Evolutionary conservation across 345 rosid species (phyloP), one percentile per base, ranked within the genome.

Genomic region (Adansonia digitata): DNA sequence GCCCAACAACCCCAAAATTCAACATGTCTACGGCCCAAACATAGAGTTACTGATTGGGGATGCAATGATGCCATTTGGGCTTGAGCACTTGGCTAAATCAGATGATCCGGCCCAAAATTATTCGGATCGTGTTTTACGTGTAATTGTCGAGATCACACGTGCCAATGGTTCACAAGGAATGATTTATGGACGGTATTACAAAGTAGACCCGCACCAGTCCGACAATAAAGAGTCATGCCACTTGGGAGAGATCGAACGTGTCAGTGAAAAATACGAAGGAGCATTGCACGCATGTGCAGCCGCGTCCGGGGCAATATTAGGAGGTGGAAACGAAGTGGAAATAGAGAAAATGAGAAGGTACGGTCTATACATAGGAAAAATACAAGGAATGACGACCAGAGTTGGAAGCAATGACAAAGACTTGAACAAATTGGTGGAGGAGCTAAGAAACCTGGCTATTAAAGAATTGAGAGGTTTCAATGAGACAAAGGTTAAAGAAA

Each of bases 301-400:
- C 0, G 86, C 88, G 0, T 87, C 91, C 24, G 95, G 95, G 3
- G 90, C 89, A 15, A 90, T 90, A 72, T 35, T 88, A 15, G 95
- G 90, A 7, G 91, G 93, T 1, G 93, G 93, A 60, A 80, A 74
- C 5, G 85, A 88, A 55, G 87, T 77, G 69, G 89, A 91, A 46
- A 77, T 87, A 0, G 90, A 84, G 75, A 82, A 56, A 74, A 14
- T 91, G 77, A 85, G 89, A 62, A 85, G 61, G 74, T 88, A 29
- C 37, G 95, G 93, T 0, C 12, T 75, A 11, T 76, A 75, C n/a
- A 84, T 75, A 0, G 95, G 93, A 13, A 84, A 72, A 84, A 49
- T 88, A 20, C 75, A 64, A 53, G 92, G 86, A 15, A 49, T 83
- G 17, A 13, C 64, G 3, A 75, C 29, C 0, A 48, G 53, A 27